Conservation (phyloP, 352 stramenopile species). For the Thraustochytrium striatum region DNA sequence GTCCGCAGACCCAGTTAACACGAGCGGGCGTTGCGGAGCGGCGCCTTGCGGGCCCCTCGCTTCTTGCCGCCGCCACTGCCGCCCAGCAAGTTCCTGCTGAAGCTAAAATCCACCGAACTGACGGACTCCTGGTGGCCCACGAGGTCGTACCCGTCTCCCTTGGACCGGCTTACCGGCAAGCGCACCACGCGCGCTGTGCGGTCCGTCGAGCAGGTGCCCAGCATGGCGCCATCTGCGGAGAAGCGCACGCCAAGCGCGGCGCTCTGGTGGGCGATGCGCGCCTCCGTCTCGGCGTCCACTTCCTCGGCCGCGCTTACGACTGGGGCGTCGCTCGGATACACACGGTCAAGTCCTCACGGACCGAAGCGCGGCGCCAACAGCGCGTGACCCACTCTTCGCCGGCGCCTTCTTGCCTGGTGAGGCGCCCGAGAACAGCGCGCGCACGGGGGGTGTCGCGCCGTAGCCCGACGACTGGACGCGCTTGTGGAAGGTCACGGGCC, state of each 20-base stretch:
- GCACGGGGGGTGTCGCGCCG: conserved; percentile 53
- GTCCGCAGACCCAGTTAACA: not conserved
- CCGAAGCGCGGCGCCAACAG: conserved; percentile 51
- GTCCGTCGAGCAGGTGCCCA: conserved; percentile 12
- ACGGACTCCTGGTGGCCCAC: not conserved
- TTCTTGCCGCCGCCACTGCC: not conserved
- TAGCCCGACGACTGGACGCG: conserved; percentile 75
- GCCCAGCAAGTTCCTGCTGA: conserved; percentile 15
- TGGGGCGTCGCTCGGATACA: conserved; percentile 65
- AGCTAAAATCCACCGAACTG: conserved; percentile 36
- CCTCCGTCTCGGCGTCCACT: conserved; percentile 55
- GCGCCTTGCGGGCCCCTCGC: no score
- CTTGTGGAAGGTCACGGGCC: conserved; percentile 72
- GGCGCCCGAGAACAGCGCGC: not conserved
- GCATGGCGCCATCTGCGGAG: conserved; percentile 7
- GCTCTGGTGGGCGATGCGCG: not conserved
- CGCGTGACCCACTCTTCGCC: conserved; percentile 52
- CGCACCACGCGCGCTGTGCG: not conserved
- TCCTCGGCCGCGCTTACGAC: conserved; percentile 64
- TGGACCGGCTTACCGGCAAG: conserved; percentile 20
- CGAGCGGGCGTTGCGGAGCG: not conserved
- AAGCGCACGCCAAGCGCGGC: not conserved
- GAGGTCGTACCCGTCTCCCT: not conserved
- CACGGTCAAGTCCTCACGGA: not conserved
- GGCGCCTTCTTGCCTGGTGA: not conserved